Evolutionary conservation across 495 filamentous ascomycete species (phyloP), one percentile per base, ranked within the genome.

Genomic region (Aspergillus indologenus): DNA sequence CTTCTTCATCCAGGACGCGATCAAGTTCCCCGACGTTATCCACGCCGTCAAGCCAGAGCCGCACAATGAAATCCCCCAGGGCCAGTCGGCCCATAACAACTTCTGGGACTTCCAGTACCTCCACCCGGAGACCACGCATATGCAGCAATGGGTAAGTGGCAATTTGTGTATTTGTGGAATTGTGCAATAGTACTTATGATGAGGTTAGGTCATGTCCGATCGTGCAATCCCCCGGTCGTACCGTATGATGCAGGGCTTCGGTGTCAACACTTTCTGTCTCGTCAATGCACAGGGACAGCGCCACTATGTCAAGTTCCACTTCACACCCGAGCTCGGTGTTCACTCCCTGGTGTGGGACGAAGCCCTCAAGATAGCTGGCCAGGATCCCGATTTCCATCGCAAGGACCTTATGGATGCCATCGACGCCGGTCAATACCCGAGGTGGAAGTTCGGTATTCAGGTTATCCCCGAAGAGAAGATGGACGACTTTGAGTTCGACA

Each of bases 201-300:
- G 55, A 45, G 11, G 34, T 31, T 65, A 72, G 90, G 77, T 86
- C 51, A 88, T 90, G 87, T 87, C 81, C 45, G 91, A 95, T 67
- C 83, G 89, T 14, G 84, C 79, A 29, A 93, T 93, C 54, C 91
- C 91, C 19, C 83, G 90, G 5, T 91, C 87, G 2, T 90, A 78
- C 65, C 86, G 86, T 22, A 94, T 93, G 89, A 93, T 95, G 88
- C 88, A 95, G 66, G 91, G 91, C 0, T 95, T 94, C 59, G 90
- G 91, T 45, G 91, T 95, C 56, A 92, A 95, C 68, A 94, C 91
- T 0, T 95, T 80, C 67, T 87, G 82, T 2, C 76, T 95, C 2
- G 75, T 83, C 53, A 93, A 94, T 61, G 81, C 79, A 47, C 76
- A 89, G 54, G 88, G 87, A 20, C 83, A 90, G 66, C 81, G 87